Evolutionary conservation across 371 early-diverging fungal genomes (phyloP), one percentile per base, ranked within the genome.

Genomic region (Apophysomyces elegans): DNA sequence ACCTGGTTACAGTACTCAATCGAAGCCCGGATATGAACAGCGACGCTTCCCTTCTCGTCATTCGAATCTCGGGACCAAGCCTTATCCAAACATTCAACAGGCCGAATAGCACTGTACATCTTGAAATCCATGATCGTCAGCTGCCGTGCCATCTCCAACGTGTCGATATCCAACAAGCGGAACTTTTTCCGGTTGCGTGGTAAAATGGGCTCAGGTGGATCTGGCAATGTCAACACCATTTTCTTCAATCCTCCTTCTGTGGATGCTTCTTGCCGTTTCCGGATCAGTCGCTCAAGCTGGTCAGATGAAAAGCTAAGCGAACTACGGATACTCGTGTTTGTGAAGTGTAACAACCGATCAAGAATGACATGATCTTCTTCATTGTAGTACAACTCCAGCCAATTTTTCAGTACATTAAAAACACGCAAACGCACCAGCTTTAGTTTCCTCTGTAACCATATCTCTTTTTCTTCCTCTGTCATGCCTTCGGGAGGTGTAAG

Each of bases 141-240:
- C 76, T 99, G 98, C 14, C 99, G 85, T 0, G 98, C 98, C 61
- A 98, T 74, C 74, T 99, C 99, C 45, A 92, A 74, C 0, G 97
- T 91, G 72, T 97, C 95, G 38, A 98, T 70, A 60, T 98, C 97
- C 65, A 89, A 54, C 41, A 98, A 74, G 63, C 85, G 86, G 68
- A 93, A 73, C 58, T 82, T 84, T 61, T 88, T 89, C 54, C 87
- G 46, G 36, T 84, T 87, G 38, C 85, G 84, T 1, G 93, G 94
- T 38, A 90, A 71, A 41, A 94, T 91, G 0, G 93, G 89, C 39
- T 84, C 78, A 12, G 93, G 91, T 3, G 90, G 18, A 36, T 80
- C 81, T 0, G 84, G 80, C 56, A 86, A 68, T 8, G 89, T 91
- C 11, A 80, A 76, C 1, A 91, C 84, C 78, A 94, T 74, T 61